phyloP scores from a whole-genome alignment of 805 yeast genomes.

The Starmerella davenportii region DNA sequence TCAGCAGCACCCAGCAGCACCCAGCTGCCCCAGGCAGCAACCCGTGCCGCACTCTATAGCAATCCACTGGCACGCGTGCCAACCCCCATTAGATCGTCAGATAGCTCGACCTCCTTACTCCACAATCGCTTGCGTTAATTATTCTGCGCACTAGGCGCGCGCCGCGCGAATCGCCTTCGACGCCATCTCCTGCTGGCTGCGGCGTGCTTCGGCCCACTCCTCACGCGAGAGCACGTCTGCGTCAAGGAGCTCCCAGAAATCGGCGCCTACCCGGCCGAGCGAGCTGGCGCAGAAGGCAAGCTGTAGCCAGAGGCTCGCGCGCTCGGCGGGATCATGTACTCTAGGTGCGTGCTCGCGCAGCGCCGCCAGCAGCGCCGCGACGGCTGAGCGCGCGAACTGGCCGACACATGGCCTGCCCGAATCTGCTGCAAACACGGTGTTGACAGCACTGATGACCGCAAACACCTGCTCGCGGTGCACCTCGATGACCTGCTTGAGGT shows the following conservation, averaged over 20 bases:
- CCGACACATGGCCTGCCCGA: not conserved
- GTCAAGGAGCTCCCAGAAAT: slow-evolving; percentile 34
- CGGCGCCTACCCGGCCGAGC: slow-evolving; percentile 49
- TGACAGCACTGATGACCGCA: slow-evolving; percentile 49
- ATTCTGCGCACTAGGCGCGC: no score
- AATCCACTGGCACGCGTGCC: no score
- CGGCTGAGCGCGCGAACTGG: slow-evolving; percentile 18
- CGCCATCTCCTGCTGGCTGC: slow-evolving; percentile 27
- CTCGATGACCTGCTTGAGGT: slow-evolving; percentile 64
- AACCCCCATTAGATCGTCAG: no score
- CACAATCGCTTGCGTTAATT: no score
- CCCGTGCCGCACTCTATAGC: no score
- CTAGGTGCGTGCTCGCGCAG: slow-evolving; percentile 17
- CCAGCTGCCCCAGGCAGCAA: no score
- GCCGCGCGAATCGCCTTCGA: slow-evolving; percentile 5
- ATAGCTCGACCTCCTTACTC: no score
- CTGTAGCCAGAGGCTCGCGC: slow-evolving; percentile 42
- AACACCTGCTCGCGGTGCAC: slow-evolving; percentile 68
- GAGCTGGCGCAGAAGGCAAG: slow-evolving; percentile 79
- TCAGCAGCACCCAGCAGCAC: no score
- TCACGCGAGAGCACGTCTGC: slow-evolving; percentile 18
- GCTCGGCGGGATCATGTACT: slow-evolving; percentile 19
- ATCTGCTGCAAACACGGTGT: slow-evolving; percentile 22
- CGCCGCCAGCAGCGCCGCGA: slow-evolving; percentile 15
- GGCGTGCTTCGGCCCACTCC: slow-evolving; percentile 29